Percentiles rank a stretch among this genome's conserved stretches.
Evolutionary conservation across 306 rosid species (phyloP).

Genomic region (Lupinus albus): DNA sequence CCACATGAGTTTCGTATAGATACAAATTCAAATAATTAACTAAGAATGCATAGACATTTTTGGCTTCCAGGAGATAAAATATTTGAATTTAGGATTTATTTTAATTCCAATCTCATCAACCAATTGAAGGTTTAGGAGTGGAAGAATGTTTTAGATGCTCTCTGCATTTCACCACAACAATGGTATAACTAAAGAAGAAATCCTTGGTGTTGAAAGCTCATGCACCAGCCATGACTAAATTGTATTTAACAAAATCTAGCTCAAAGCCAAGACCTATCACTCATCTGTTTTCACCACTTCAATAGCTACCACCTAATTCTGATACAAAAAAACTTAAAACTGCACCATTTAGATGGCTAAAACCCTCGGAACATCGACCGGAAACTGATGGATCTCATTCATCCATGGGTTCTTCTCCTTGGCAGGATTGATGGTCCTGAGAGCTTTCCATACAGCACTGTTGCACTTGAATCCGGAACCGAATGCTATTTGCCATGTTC

Average conservation of each 20-base stretch:
- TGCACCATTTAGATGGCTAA: conserved; percentile 45
- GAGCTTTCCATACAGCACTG: conserved; percentile 88
- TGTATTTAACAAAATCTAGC: background rate
- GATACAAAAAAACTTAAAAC: background rate
- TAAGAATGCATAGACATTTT: background rate
- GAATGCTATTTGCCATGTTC: conserved; percentile 88
- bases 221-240: conserved; percentile 3
- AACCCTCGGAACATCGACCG: conserved; percentile 74
- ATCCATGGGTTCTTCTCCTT: conserved; percentile 84
- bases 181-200: background rate
- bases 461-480: conserved; percentile 94
- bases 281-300: conserved; percentile 4
- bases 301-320: conserved; percentile 19
- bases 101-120: background rate
- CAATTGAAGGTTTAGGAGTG: background rate
- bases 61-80: background rate
- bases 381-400: conserved; percentile 65
- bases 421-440: conserved; percentile 65
- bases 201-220: background rate
- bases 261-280: background rate
- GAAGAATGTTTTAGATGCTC: background rate
- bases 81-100: background rate
- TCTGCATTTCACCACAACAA: background rate
- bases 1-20: too few relatives aligned
- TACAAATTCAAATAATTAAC: background rate